Conservation (phyloP, 2,329 filamentous ascomycete genomes). For the Davidsoniella virescens region DNA sequence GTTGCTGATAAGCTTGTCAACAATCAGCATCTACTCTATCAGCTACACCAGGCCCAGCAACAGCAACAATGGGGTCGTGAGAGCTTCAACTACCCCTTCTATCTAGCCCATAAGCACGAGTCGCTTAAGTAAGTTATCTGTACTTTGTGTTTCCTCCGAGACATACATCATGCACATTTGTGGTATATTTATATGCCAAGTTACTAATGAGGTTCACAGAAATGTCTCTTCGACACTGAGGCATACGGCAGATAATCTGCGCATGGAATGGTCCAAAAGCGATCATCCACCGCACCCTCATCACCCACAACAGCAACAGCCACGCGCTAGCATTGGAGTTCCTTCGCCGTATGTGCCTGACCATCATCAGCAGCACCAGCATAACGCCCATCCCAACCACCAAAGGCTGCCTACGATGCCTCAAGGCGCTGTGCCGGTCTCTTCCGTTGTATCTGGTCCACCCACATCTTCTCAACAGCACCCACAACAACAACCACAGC, state of each 20-base stretch:
- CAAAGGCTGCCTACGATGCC: conserved; percentile 7
- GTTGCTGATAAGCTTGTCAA: conserved; percentile 8
- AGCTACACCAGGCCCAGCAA: conserved; percentile 9
- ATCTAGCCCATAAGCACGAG: conserved; percentile 9
- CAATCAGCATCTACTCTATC: conserved; percentile 6
- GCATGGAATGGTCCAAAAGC: conserved; percentile 9
- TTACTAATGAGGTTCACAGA: conserved; percentile 1
- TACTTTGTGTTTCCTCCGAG: not conserved
- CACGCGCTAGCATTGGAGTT: not conserved
- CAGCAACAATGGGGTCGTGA: conserved; percentile 7
- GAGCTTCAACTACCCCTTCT: conserved; percentile 8
- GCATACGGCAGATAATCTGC: conserved; percentile 6
- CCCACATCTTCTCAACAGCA: not conserved
- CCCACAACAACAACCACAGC: conserved; percentile 1
- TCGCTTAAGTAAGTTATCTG: conserved; percentile 8
- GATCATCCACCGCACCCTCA: conserved; percentile 7
- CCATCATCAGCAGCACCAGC: conserved; percentile 8
- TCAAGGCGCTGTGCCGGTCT: conserved; percentile 1
- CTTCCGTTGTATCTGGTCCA: conserved; percentile 5
- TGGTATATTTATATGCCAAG: not conserved
- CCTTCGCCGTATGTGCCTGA: conserved; percentile 1
- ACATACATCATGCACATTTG: not conserved
- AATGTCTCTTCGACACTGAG: conserved; percentile 2
- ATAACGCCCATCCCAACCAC: conserved; percentile 1
- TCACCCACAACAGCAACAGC: conserved; percentile 1